These are phyloP conservation scores for Pleochaeta shiraiana DNA, from an alignment of 2,329 filamentous ascomycete genomes.

Conservation along the genomic window DNA sequence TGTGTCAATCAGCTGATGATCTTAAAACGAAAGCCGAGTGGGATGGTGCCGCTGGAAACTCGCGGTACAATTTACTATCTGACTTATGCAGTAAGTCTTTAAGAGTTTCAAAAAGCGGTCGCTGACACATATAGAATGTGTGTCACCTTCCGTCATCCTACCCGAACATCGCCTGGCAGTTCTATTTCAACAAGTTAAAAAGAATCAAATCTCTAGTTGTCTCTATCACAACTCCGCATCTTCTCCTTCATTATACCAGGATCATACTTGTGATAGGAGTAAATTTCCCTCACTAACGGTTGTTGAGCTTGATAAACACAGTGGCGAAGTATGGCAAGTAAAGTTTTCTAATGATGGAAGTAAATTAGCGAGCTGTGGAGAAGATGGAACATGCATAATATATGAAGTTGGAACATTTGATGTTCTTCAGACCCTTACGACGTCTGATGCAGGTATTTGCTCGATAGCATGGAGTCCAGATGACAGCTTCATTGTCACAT, in stretches of 20 bases:
- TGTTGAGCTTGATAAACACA: slow-evolving; percentile 48
- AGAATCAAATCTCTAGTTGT: slow-evolving; percentile 62
- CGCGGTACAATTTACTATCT: slow-evolving; percentile 52
- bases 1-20: slow-evolving; percentile 64
- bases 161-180: slow-evolving; percentile 72
- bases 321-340: slow-evolving; percentile 78
- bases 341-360: slow-evolving; percentile 76
- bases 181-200: slow-evolving; percentile 65
- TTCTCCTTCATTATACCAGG: slow-evolving; percentile 68
- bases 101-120: slow-evolving; percentile 6
- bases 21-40: slow-evolving; percentile 57
- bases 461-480: slow-evolving; percentile 86
- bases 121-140: slow-evolving; percentile 38
- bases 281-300: slow-evolving; percentile 58
- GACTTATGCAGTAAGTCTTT: slow-evolving; percentile 53
- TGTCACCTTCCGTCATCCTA: slow-evolving; percentile 93
- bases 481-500: slow-evolving; percentile 67
- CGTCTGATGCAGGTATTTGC: slow-evolving; percentile 50
- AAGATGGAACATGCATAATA: slow-evolving; percentile 52
- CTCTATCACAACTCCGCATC: slow-evolving; percentile 67
- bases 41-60: slow-evolving; percentile 61
- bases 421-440: slow-evolving; percentile 35
- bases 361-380: slow-evolving; percentile 62
- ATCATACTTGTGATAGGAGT: slow-evolving; percentile 62
- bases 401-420: slow-evolving; percentile 58